Evolutionary conservation across 768 basidiomycete species (phyloP), one percentile per base, ranked within the genome.

Genomic region (Mycena capillaripes): DNA sequence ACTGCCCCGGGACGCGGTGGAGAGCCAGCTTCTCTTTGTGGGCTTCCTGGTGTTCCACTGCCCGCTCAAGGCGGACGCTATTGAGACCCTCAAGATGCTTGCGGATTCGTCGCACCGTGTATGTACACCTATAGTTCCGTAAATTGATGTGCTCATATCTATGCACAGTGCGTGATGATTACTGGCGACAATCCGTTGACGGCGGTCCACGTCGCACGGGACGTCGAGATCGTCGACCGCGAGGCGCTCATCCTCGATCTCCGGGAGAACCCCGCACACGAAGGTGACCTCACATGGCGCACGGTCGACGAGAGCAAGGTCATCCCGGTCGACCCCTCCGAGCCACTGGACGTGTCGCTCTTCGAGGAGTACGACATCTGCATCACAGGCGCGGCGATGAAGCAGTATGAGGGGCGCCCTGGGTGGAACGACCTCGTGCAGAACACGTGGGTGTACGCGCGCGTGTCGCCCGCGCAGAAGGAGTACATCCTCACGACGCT

Each of bases 41-140:
- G 98, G 98, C 9, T 99, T 99, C 86, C 86, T 99, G 70, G 96
- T 99, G 25, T 99, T 99, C 91, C 97, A 98, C 79, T 99, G 97
- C 79, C 98, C 98, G 3, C 89, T 99, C 74, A 99, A 99, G 82
- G 82, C 90, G 19, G 98, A 99, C 80, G 98, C 98, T 2, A 87
- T 99, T 14, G 91, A 93, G 71, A 89, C 95, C 0, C 87, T 99
- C 69, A 96, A 94, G 82, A 97, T 97, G 95, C 86, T 99, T 63
- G 92, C 93, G 3, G 97, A 99, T 78, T 96, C 97, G 10, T 98
- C 97, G 0, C 98, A 99, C 82, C 90, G 98, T 44, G 97, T 98
- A 84, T 59, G 95, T 88, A 42, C 29, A 2, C 42, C 40, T 23
- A 12, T 2, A 10, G 44, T 52, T 48, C 11, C n/a, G 40, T 30